Percentiles rank a stretch among this genome's conserved stretches.
These are phyloP conservation scores for Pseudogymnoascus sp. DNA, from an alignment of 2,329 filamentous ascomycete genomes.

Conservation along the genomic window DNA sequence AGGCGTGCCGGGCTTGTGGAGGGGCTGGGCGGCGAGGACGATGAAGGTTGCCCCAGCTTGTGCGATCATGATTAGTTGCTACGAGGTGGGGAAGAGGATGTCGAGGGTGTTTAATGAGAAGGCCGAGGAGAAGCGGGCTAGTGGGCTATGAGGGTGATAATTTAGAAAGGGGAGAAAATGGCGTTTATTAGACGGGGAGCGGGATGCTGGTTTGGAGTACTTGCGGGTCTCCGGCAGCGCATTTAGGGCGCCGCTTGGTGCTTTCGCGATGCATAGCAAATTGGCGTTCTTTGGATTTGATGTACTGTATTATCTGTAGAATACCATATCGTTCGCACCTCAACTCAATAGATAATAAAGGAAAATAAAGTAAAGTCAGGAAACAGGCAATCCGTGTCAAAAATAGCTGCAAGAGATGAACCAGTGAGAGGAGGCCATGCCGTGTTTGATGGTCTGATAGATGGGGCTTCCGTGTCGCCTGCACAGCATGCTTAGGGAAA, in stretches of 20 bases:
- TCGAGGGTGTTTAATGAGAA: conserved; percentile 67
- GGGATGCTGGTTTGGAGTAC: neutral
- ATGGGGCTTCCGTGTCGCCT: neutral
- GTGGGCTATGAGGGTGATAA: neutral
- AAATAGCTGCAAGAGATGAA: neutral
- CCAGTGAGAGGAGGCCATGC: neutral
- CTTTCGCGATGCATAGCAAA: neutral
- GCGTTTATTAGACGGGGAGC: neutral
- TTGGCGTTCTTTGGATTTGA: neutral
- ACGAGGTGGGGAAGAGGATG: conserved; percentile 88
- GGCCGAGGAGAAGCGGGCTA: conserved; percentile 19
- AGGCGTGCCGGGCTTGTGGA: conserved; percentile 74
- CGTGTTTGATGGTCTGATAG: neutral
- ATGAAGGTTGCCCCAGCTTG: conserved; percentile 93
- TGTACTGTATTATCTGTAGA: neutral
- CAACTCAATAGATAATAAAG: neutral
- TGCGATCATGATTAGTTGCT: conserved; percentile 98
- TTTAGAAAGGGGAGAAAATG: neutral
- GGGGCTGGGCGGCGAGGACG: conserved; percentile 82
- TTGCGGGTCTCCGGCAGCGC: neutral
- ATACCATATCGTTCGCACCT: conserved; percentile 6
- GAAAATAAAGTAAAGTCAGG: neutral
- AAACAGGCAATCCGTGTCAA: neutral
- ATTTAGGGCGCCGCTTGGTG: neutral
- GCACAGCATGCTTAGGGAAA: neutral